Evolutionary conservation across 2,329 filamentous ascomycete species (phyloP), one percentile per base, ranked within the genome.

Genomic region (Juglanconis sp.): DNA sequence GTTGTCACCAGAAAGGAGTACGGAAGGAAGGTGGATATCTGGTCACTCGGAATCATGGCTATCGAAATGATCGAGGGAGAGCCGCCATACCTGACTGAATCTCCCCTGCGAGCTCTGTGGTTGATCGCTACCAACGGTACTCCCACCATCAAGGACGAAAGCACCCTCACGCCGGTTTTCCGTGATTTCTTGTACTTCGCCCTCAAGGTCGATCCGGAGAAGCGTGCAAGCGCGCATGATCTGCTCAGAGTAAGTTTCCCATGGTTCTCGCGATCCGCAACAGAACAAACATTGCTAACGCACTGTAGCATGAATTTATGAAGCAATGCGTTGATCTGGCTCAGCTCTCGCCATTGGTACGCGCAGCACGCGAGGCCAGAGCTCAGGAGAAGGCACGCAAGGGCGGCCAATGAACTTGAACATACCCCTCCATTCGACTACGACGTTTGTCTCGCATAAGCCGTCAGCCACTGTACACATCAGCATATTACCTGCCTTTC

Each of bases 31-130:
- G 94, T 99, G 57, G 95, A 99, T 71, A 97, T 99, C 67, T 99
- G 95, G 95, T 96, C 91, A 61, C 80, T 99, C 49, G 95, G 95
- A 61, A 99, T 99, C 77, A 98, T 99, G 95, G 92, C 95, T 7
- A 98, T 99, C 70, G 95, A 99, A 76, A 99, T 99, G 95, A 96
- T 99, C 66, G 95, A 98, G 77, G 95, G 94, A 72, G 95, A 98
- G 74, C 95, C 95, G 11, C 95, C 95, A 31, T 99, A 98, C 72
- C 81, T 99, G 61, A 98, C 93, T 44, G 95, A 99, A 74, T 96
- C 92, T 42, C 95, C 95, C 5, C 82, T 99, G 31, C 87, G 94
- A 63, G 95, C 95, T 1, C 82, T 99, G 42, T 99, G 95, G 82
- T 78, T 99, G 68, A 99, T 99, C 73, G 95, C 95, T 57, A 98